These are phyloP conservation scores for Testicularia cyperi DNA, from an alignment of 1,284 basidiomycete species.

Conservation along the genomic window DNA sequence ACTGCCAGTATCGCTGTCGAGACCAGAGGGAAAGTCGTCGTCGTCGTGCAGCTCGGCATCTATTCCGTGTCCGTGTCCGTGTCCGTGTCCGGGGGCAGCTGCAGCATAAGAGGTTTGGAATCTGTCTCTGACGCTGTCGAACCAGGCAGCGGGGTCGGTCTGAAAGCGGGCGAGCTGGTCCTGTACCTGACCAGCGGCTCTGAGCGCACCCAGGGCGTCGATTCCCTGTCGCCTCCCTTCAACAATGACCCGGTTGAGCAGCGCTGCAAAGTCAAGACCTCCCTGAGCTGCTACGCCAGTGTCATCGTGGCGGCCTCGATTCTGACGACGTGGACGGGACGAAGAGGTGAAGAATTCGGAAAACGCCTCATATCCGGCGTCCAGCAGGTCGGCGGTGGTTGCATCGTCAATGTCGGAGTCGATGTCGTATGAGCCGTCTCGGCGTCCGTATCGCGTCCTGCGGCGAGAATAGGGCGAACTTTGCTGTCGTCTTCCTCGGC, in stretches of 20 bases:
- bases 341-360: too few species aligned
- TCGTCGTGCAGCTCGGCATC: neutral
- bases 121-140: constrained; percentile 18
- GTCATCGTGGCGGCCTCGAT: neutral
- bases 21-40: neutral
- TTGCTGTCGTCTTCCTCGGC: constrained; percentile 3
- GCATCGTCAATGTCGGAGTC: neutral
- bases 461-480: constrained; percentile 7
- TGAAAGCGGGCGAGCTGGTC: constrained; percentile 29
- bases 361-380: too few species aligned
- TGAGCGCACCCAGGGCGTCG: constrained; percentile 24
- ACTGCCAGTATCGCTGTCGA: neutral
- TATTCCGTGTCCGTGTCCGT: neutral
- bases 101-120: constrained; percentile 9
- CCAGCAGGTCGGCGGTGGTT: too few species aligned
- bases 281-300: neutral
- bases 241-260: constrained; percentile 15
- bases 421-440: too few species aligned
- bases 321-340: too few species aligned
- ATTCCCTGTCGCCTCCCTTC: constrained; percentile 33
- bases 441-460: constrained; percentile 8
- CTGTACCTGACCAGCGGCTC: constrained; percentile 29
- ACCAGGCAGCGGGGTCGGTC: constrained; percentile 21
- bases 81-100: neutral
- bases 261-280: constrained; percentile 20